phyloP scores from a whole-genome alignment of 2,329 filamentous ascomycete genomes.

The Colletotrichum lini region DNA sequence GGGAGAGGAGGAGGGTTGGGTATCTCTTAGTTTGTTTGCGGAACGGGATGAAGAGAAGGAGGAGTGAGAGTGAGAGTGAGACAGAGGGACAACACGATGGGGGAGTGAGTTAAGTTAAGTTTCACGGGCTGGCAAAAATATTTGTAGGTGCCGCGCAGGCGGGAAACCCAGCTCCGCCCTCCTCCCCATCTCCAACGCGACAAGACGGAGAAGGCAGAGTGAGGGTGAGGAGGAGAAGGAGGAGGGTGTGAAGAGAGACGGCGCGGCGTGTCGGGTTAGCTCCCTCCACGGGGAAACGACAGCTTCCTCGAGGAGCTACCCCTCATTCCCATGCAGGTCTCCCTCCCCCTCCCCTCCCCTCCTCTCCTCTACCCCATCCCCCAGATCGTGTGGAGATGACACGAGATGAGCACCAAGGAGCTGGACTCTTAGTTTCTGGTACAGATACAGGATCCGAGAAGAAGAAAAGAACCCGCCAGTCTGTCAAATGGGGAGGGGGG shows the following conservation, averaged over 20 bases:
- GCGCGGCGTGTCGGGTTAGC: slow-evolving; percentile 37
- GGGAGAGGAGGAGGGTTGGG: slow-evolving; percentile 14
- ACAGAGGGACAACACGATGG: slow-evolving; percentile 4
- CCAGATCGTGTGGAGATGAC: slow-evolving; percentile 43
- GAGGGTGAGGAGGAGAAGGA: no score
- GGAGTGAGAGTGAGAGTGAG: slow-evolving; percentile 10
- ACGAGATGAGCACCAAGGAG: slow-evolving; percentile 40
- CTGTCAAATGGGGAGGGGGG: slow-evolving; percentile 17
- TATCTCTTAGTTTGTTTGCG: slow-evolving; percentile 23
- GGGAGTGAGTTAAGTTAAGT: slow-evolving; percentile 4
- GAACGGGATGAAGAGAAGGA: slow-evolving; percentile 23
- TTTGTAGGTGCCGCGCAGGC: slow-evolving; percentile 39
- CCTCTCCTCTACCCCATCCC: slow-evolving; percentile 32
- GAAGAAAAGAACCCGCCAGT: slow-evolving; percentile 28
- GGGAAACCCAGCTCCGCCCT: slow-evolving; percentile 34
- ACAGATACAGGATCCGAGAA: no score
- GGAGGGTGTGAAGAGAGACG: slow-evolving; percentile 3
- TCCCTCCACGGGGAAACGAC: slow-evolving; percentile 38
- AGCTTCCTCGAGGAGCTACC: slow-evolving; percentile 41
- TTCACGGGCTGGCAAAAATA: slow-evolving; percentile 42
- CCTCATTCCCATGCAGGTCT: slow-evolving; percentile 37
- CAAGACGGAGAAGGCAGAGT: no score
- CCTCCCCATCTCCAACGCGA: background rate
- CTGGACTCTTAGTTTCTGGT: slow-evolving; percentile 16
- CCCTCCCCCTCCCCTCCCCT: no score